Evolutionary conservation across 2,329 filamentous ascomycete species (phyloP).

Genomic region (Verticillium tricorpus): DNA sequence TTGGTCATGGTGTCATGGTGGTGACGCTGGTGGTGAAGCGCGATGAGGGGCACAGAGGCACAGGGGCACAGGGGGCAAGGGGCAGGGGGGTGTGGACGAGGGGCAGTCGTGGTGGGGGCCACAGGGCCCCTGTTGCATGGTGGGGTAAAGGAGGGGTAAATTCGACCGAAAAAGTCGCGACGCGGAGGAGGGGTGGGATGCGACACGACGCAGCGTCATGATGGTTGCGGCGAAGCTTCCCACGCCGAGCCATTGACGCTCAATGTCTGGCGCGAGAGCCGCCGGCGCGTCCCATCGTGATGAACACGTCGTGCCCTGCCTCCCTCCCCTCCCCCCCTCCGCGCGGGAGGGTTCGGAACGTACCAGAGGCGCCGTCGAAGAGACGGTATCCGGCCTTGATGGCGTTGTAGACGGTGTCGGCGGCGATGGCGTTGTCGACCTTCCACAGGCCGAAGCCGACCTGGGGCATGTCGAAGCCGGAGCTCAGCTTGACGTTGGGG

Average conservation of each 20-base stretch:
- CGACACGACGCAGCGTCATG: not conserved
- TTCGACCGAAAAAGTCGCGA: not conserved
- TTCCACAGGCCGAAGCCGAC: conserved; percentile 82
- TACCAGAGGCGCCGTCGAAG: conserved; percentile 57
- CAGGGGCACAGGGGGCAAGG: not conserved
- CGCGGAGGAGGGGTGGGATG: not conserved
- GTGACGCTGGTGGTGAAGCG: not conserved
- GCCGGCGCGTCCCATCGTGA: not conserved
- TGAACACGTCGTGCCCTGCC: not conserved
- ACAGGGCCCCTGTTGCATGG: not conserved
- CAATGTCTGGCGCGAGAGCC: not conserved
- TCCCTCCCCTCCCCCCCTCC: not conserved
- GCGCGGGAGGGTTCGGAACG: conserved; percentile 19
- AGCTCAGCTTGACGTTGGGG: conserved; percentile 58
- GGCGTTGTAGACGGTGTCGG: conserved; percentile 74
- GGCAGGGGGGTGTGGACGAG: not conserved
- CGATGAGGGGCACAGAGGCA: not conserved
- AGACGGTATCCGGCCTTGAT: conserved; percentile 60
- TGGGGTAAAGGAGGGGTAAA: conserved; percentile 2
- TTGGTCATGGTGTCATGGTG: not conserved
- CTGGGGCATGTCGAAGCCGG: conserved; percentile 66
- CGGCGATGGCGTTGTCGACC: conserved; percentile 67
- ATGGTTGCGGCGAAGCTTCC: not conserved
- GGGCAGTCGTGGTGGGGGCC: not conserved
- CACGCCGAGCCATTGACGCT: not conserved